A percentile compares a stretch with the other conserved stretches of the same genome.
Conservation (phyloP, 257 asterid species). For the Perilla frutescens region DNA sequence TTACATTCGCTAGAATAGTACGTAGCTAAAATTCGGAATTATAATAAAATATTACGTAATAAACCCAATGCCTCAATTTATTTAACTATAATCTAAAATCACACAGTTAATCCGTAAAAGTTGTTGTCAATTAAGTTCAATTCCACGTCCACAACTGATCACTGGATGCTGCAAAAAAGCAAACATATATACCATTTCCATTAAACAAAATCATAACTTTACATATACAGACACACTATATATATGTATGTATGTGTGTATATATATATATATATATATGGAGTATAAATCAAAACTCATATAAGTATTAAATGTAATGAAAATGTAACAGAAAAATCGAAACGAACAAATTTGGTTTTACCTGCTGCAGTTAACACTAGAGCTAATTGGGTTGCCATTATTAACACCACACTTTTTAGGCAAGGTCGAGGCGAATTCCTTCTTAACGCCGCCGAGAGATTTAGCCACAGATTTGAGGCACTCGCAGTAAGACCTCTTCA, state of each 20-base stretch:
- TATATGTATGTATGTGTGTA: too few relatives aligned
- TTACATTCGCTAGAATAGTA: background rate
- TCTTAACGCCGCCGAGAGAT: background rate
- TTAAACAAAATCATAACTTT: too few relatives aligned
- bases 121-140: background rate
- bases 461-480: constrained; percentile 38
- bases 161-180: background rate
- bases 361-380: constrained; percentile 37
- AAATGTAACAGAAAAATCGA: background rate
- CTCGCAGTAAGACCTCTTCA: constrained; percentile 29
- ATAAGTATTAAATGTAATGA: background rate
- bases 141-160: background rate
- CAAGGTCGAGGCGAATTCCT: constrained; percentile 28
- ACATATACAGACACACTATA: too few relatives aligned
- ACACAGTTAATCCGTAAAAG: too few relatives aligned
- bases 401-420: constrained; percentile 33
- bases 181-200: too few relatives aligned
- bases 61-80: background rate
- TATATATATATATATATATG: too few relatives aligned
- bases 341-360: background rate
- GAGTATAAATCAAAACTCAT: too few relatives aligned
- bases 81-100: background rate
- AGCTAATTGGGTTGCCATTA: constrained; percentile 33
- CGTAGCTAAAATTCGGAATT: background rate
- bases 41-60: too few relatives aligned